phyloP scores from a whole-genome alignment of 2,329 filamentous ascomycete genomes.

The Chaetomiaceae sp. region DNA sequence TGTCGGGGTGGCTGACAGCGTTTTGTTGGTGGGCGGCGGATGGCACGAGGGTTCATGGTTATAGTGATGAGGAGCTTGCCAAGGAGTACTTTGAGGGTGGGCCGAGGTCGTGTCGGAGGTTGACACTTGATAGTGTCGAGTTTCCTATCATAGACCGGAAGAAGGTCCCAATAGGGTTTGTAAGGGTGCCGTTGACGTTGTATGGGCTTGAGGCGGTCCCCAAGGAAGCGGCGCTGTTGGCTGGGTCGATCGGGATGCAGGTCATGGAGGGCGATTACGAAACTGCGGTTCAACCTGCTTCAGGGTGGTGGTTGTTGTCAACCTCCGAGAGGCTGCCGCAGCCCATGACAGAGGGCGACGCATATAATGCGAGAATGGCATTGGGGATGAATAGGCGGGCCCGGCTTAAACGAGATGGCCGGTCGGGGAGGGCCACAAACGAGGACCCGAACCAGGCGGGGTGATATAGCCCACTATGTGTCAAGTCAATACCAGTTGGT shows the following conservation, averaged over 20 bases:
- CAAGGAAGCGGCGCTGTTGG: neutral
- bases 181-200: neutral
- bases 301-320: constrained; percentile 8
- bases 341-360: too few relatives aligned
- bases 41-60: constrained; percentile 2
- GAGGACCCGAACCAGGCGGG: too few relatives aligned
- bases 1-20: constrained; percentile 19
- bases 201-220: neutral
- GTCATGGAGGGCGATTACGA: constrained; percentile 3
- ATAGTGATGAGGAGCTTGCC: constrained; percentile 3
- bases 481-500: too few relatives aligned
- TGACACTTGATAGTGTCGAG: constrained; percentile 8
- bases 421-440: too few relatives aligned
- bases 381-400: too few relatives aligned
- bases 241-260: constrained; percentile 11
- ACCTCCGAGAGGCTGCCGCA: too few relatives aligned
- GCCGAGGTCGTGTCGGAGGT: neutral
- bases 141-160: constrained; percentile 9
- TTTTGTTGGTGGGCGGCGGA: constrained; percentile 17
- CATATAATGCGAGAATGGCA: too few relatives aligned
- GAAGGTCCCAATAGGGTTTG: constrained; percentile 3
- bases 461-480: too few relatives aligned
- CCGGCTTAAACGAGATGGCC: too few relatives aligned
- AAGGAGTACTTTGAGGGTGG: neutral
- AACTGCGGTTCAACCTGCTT: constrained; percentile 10